phyloP scores from a whole-genome alignment of 2,329 filamentous ascomycete genomes.

The Fusarium acutatum region DNA sequence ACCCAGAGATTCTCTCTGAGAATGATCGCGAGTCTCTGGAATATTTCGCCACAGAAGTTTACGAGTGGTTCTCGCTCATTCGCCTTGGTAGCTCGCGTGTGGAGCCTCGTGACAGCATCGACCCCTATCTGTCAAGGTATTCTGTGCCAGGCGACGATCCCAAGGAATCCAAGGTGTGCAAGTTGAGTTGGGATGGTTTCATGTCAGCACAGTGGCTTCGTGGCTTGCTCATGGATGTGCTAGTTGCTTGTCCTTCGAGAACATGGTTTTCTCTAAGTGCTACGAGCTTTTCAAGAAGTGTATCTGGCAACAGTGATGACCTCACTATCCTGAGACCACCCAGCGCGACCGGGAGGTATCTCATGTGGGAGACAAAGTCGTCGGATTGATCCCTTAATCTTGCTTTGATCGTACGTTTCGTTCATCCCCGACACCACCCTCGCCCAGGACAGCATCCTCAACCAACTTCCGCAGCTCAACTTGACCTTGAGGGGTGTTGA shows the following conservation, averaged over 20 bases:
- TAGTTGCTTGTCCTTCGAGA: slow-evolving; percentile 53
- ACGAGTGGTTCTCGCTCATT: slow-evolving; percentile 80
- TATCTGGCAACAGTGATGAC: slow-evolving; percentile 57
- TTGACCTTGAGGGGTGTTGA: slow-evolving; percentile 83
- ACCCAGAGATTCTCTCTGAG: slow-evolving; percentile 42
- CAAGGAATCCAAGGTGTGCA: slow-evolving; percentile 52
- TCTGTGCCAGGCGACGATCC: slow-evolving; percentile 56
- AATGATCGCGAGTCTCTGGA: slow-evolving; percentile 63
- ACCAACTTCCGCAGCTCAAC: slow-evolving; percentile 80
- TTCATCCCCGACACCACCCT: slow-evolving; percentile 68
- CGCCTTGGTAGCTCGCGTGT: slow-evolving; percentile 73
- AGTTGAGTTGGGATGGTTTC: slow-evolving; percentile 68
- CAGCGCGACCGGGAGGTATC: slow-evolving; percentile 59
- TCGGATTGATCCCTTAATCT: slow-evolving; percentile 56
- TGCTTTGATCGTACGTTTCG: slow-evolving; percentile 71
- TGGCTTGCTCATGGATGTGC: slow-evolving; percentile 55
- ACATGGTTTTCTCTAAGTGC: slow-evolving; percentile 66
- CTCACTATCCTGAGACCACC: slow-evolving; percentile 63
- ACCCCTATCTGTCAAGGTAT: slow-evolving; percentile 76
- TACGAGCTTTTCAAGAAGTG: slow-evolving; percentile 59
- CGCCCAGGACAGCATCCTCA: slow-evolving; percentile 77
- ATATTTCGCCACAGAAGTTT: slow-evolving; percentile 68
- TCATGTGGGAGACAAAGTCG: slow-evolving; percentile 67
- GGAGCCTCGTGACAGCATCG: slow-evolving; percentile 63
- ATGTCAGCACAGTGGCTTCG: slow-evolving; percentile 63